Evolutionary conservation across 805 yeast species (phyloP).

Genomic region (Grigorovia humatica): DNA sequence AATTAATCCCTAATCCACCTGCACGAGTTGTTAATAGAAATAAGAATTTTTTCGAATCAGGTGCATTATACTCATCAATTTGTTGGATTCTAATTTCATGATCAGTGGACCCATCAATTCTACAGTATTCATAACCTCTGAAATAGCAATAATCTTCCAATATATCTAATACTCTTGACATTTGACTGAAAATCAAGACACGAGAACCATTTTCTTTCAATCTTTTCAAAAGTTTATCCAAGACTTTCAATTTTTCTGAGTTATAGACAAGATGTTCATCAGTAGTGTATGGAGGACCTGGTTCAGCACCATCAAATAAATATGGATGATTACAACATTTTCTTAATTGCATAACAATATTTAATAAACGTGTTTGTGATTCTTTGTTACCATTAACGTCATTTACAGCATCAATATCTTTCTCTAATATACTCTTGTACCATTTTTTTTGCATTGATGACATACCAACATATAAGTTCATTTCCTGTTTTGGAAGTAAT

Average conservation of each 20-base stretch:
- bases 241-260: constrained; percentile 59
- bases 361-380: constrained; percentile 62
- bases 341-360: constrained; percentile 76
- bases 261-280: constrained; percentile 74
- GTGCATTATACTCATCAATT: constrained; percentile 72
- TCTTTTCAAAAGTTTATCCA: constrained; percentile 56
- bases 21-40: constrained; percentile 76
- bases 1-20: constrained; percentile 81
- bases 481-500: constrained; percentile 61
- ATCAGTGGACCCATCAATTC: constrained; percentile 78
- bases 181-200: constrained; percentile 70
- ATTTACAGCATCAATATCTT: constrained; percentile 76
- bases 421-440: constrained; percentile 68
- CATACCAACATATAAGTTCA: constrained; percentile 66
- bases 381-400: constrained; percentile 71
- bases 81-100: constrained; percentile 67
- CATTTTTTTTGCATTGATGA: constrained; percentile 69
- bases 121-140: constrained; percentile 58
- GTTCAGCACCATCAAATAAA: constrained; percentile 78
- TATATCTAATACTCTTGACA: constrained; percentile 74
- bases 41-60: constrained; percentile 61
- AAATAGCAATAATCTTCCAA: constrained; percentile 70
- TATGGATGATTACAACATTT: constrained; percentile 84
- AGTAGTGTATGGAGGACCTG: constrained; percentile 81
- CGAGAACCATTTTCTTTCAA: constrained; percentile 62